These are phyloP conservation scores for Paspalum vaginatum DNA, from an alignment of 176 grass and related monocot species.

Conservation along the genomic window DNA sequence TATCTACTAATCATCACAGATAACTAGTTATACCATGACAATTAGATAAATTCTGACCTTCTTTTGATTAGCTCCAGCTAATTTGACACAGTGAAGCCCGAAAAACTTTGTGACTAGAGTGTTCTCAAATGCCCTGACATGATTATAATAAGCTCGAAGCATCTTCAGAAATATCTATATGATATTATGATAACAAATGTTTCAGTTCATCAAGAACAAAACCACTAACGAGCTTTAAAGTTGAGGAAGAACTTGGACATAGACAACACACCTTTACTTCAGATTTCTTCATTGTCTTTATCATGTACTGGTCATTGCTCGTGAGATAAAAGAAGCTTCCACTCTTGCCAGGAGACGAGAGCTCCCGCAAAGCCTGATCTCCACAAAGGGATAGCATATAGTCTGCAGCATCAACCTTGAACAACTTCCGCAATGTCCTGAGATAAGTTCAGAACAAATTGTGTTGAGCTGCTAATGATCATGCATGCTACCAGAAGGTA, in stretches of 20 bases:
- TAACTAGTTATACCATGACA: slow-evolving; percentile 16
- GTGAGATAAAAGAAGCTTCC: slow-evolving; percentile 99
- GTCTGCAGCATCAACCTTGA: slow-evolving; percentile 95
- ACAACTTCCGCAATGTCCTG: slow-evolving; percentile 90
- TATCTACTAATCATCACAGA: neutral
- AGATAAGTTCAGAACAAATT: slow-evolving; percentile 35
- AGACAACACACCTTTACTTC: slow-evolving; percentile 81
- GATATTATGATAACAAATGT: slow-evolving; percentile 25
- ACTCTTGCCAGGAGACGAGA: slow-evolving; percentile 95
- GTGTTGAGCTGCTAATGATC: neutral
- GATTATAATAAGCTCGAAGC: slow-evolving; percentile 96
- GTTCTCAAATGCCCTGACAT: slow-evolving; percentile 84
- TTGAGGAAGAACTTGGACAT: slow-evolving; percentile 17
- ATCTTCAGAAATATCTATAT: slow-evolving; percentile 89
- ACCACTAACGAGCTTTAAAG: neutral
- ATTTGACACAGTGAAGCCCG: slow-evolving; percentile 92
- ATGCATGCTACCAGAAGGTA: slow-evolving; percentile 9
- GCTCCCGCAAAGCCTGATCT: slow-evolving; percentile 82
- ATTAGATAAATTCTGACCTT: slow-evolving; percentile 64
- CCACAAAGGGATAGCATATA: slow-evolving; percentile 99
- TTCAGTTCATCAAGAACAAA: slow-evolving; percentile 24
- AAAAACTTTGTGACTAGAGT: slow-evolving; percentile 97
- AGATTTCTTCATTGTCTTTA: slow-evolving; percentile 98
- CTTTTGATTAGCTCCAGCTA: slow-evolving; percentile 85
- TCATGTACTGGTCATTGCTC: slow-evolving; percentile 91